Evolutionary conservation across 1,139 yeast species (phyloP), one percentile per base, ranked within the genome.

Genomic region (Arxiozyma slooffiae): DNA sequence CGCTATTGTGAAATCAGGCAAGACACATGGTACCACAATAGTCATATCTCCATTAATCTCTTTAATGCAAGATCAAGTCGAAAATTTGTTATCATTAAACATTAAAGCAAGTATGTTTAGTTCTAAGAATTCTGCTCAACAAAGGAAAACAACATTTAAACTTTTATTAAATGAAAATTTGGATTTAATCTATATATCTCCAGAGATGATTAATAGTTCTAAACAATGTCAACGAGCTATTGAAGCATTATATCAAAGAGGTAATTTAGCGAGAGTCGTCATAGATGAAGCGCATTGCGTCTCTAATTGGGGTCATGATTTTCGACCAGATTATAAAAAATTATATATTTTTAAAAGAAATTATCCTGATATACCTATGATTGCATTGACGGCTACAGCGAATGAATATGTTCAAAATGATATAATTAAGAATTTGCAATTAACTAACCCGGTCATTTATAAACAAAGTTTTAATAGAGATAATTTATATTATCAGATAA

Each of bases 261-360:
- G 75, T 7, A 71, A 73, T 58, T 70, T 92, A 44, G 96, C 97
- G 0, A 73, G 97, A 50, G 78, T 94, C 38, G 96, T 94, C 16
- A 89, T 94, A 48, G 99, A 94, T 69, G 99, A 94, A 64, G 98
- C 98, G 0, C 99, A 94, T 69, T 94, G 99, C 75, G 95, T 92
- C 49, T 87, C 96, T 53, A 85, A 95, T 16, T 94, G 99, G 99
- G 99, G 99, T 17, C 98, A 94, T 67, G 98, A 94, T 69, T 94
- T 94, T 66, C 75, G 99, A 52, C 97, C 97, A 0, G 97, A 92
- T 67, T 94, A 94, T 70, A 87, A 90, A 61, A 84, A 82, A 30
- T 73, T 94, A 67, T 80, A 81, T 42, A 76, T 76, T 57, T 85
- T 94, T 67, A 87, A 89, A 61, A 67, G 70, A 26, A 76, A 79